Base-by-base conservation (phyloP, 805 yeast species). In the Yamadazyma ubonensis region DNA sequence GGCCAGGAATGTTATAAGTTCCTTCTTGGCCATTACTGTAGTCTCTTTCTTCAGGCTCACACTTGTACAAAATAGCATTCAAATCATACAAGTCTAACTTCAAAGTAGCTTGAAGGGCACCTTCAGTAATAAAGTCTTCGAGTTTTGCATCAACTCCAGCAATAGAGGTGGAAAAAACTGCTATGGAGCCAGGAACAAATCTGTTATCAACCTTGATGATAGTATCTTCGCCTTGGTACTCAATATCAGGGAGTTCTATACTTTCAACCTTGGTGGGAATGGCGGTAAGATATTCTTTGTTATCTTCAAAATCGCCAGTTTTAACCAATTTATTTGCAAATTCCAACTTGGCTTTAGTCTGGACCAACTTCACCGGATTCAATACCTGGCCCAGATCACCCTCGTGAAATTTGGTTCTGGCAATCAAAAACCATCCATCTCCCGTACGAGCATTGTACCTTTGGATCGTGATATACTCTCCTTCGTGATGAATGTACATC, bases 401-500 rank as follows among this genome's bases (percentile, higher is more conserved):
- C 32, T 56, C 50, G 14, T 50, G 42, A 51, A 93, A 93, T 55
- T 87, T 88, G 2, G 93, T 79, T 56, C 96, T 77, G 0, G 96
- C 96, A 53, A 91, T 76, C 52, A 93, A 69, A 51, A 86, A 88
- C 78, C 85, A 86, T 2, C 99, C 99, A 43, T 75, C 74, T 2
- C 98, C 98, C 2, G 88, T 80, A 48, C 79, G 75, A 0, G 95
- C 83, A 57, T 87, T 86, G 19, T 81, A 76, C 50, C 98, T 71
- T 59, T 91, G 97, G 39, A 91, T 80, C 0, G 97, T 90, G 43
- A 91, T 86, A 59, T 75, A 91, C 59, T 90, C 96, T 10, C 86
- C 96, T 47, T 89, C 95, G 54, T 86, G 96, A 56, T 91, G 97
- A 29, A 91, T 86, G 58, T 86, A 91, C 85, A 86, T 88, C 61